Evolutionary conservation across 2,329 filamentous ascomycete species (phyloP), one percentile per base, ranked within the genome.

Genomic region (Metarhizium humberi): DNA sequence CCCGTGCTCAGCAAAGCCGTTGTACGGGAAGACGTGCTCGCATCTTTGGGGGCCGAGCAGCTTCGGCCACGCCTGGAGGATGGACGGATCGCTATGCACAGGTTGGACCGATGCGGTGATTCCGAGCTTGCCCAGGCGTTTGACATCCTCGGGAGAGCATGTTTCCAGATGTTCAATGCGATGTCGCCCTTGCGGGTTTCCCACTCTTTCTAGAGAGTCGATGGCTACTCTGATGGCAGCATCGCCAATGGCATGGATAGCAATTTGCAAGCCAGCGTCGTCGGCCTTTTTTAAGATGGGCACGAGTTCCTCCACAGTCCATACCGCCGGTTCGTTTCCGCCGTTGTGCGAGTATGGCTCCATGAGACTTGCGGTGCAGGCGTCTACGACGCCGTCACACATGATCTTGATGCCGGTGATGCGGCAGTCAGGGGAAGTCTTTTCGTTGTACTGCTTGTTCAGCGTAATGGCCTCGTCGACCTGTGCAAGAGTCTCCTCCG

Each of bases 161-260:
- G 85, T 72, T 65, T 86, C 83, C 6, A 86, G 69, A 61, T 86
- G 83, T 67, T 86, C 82, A 61, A 86, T 81, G 29, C 82, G 75
- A 54, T 84, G 82, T 5, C 83, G 73, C 11, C 75, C 72, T 2
- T 70, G 72, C 0, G 76, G 72, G 57, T 63, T 69, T 1, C 66
- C 69, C 67, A 65, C 60, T 63, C 68, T 11, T 11, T 52, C 50
- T 10, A 86, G 71, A 0, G 73, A 72, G 59, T 85, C 78, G 51
- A 85, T 73, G 5, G 80, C 81, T 59, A 77, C 76, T 29, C 68
- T 72, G 18, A 84, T 74, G 4, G 83, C 80, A 10, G 71, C 72
- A 58, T 86, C 82, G 34, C 82, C 82, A 57, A 86, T 86, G 34
- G 82, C 82, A 63, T 86, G 82, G 6, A 86, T 70, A 0, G 82